A percentile compares a stretch with the other conserved stretches of the same genome.
phyloP scores from a whole-genome alignment of 768 basidiomycete genomes.

The Tylopilus sp. region DNA sequence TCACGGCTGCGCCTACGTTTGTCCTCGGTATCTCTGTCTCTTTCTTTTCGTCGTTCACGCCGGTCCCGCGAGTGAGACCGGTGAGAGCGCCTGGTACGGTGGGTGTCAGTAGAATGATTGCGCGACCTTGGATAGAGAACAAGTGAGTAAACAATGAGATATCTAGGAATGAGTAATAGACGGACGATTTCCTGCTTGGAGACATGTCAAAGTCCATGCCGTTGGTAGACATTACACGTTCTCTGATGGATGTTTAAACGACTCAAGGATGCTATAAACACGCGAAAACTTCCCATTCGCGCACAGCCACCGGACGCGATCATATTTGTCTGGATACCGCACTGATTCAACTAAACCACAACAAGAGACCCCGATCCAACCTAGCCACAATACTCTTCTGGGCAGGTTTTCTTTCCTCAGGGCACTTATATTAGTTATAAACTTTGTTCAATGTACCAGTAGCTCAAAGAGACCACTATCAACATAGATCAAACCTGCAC shows the following conservation, averaged over 20 bases:
- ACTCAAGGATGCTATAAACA: conserved; percentile 24
- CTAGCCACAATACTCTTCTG: too few species aligned
- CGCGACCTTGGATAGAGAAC: conserved; percentile 46
- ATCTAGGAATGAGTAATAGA: conserved; percentile 15
- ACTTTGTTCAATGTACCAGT: too few species aligned
- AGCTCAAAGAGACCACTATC: too few species aligned
- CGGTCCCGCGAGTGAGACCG: conserved; percentile 65
- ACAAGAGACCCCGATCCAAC: too few species aligned
- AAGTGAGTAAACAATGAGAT: conserved; percentile 2
- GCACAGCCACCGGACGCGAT: conserved; percentile 21
- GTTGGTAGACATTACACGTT: conserved; percentile 42
- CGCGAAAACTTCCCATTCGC: conserved; percentile 30
- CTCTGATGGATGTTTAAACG: conserved; percentile 4
- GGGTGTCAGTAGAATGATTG: conserved; percentile 75
- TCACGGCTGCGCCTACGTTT: conserved; percentile 64
- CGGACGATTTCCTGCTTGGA: conserved; percentile 60
- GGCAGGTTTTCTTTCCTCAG: too few species aligned
- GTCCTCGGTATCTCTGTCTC: conserved; percentile 54
- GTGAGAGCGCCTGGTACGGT: conserved; percentile 68
- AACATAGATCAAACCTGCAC: too few species aligned
- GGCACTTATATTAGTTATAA: too few species aligned
- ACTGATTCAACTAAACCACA: too few species aligned
- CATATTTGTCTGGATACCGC: too few species aligned
- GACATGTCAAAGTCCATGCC: conserved; percentile 64
- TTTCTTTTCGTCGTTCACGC: conserved; percentile 42